phyloP scores from a whole-genome alignment of 805 yeast species.

The Ogataea henricii region DNA sequence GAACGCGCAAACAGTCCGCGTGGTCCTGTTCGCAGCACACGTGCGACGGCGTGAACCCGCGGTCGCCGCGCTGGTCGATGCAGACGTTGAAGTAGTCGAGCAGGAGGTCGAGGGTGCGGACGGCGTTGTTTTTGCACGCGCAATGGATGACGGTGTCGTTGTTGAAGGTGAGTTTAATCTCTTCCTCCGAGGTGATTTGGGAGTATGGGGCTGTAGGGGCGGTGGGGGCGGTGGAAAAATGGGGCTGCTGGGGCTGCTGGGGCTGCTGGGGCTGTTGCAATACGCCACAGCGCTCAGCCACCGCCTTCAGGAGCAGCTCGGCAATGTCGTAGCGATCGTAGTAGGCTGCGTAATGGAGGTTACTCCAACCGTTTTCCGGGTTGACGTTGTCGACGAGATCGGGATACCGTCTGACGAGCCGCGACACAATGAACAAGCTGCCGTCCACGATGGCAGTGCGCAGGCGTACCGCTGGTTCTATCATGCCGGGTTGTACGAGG shows the following conservation, averaged over 20 bases:
- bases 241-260: background rate
- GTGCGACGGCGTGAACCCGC: conserved; percentile 67
- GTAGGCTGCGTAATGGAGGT: conserved; percentile 77
- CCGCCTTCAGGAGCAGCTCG: conserved; percentile 26
- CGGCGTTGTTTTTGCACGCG: conserved; percentile 53
- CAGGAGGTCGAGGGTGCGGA: conserved; percentile 70
- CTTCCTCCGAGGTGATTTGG: conserved; percentile 37
- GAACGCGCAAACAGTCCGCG: conserved; percentile 60
- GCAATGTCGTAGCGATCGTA: conserved; percentile 66
- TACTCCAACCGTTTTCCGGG: conserved; percentile 77
- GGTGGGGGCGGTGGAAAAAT: no score
- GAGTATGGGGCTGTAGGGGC: conserved; percentile 19
- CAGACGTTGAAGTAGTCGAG: conserved; percentile 58
- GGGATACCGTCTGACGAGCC: conserved; percentile 69
- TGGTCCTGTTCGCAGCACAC: conserved; percentile 62
- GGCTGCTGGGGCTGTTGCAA: background rate
- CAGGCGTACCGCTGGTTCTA: conserved; percentile 65
- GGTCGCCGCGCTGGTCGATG: conserved; percentile 48
- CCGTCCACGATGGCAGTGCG: conserved; percentile 68
- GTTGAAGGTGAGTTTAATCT: conserved; percentile 48
- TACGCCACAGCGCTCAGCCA: conserved; percentile 16
- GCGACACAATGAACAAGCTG: conserved; percentile 59
- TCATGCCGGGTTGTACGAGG: conserved; percentile 37
- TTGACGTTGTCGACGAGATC: conserved; percentile 69
- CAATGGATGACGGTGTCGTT: conserved; percentile 70